A percentile compares a stretch with the other conserved stretches of the same genome.
Conservation (phyloP, 805 yeast genomes). For the Debaryomyces castellii region DNA sequence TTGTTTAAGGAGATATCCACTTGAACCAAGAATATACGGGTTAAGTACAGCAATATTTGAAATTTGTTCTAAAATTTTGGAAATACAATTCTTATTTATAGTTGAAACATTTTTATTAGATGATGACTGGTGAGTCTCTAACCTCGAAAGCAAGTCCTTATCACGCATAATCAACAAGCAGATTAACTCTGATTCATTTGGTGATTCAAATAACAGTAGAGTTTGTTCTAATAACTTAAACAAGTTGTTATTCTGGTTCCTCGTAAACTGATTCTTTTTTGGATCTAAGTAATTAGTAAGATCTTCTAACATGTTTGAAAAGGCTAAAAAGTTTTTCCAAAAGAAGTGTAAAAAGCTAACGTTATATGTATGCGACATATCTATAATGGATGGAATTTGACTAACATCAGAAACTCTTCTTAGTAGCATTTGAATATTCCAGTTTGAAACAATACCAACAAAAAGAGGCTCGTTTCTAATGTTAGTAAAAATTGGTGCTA, state of each 20-base stretch:
- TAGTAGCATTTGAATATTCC: neutral
- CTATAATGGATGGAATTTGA: neutral
- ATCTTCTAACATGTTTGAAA: neutral
- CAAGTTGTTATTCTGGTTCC: neutral
- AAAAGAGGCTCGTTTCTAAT: neutral
- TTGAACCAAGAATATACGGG: neutral
- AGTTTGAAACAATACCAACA: neutral
- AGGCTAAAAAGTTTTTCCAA: neutral
- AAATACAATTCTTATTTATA: constrained; percentile 4
- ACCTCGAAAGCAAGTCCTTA: neutral
- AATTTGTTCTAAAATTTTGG: neutral
- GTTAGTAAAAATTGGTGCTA: neutral
- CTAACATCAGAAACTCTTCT: neutral
- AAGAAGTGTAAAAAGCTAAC: neutral
- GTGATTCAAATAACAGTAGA: neutral
- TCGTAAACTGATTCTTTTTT: neutral
- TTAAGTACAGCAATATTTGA: constrained; percentile 1
- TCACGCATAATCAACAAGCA: neutral
- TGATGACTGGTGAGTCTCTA: neutral
- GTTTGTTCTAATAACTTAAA: neutral
- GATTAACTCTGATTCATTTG: neutral
- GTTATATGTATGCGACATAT: neutral
- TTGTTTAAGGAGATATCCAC: neutral
- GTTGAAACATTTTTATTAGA: neutral
- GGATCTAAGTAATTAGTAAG: neutral